Percentiles rank a stretch among this genome's conserved stretches.
Evolutionary conservation across 2,329 filamentous ascomycete species (phyloP).

Genomic region (Cytospora schulzeri): DNA sequence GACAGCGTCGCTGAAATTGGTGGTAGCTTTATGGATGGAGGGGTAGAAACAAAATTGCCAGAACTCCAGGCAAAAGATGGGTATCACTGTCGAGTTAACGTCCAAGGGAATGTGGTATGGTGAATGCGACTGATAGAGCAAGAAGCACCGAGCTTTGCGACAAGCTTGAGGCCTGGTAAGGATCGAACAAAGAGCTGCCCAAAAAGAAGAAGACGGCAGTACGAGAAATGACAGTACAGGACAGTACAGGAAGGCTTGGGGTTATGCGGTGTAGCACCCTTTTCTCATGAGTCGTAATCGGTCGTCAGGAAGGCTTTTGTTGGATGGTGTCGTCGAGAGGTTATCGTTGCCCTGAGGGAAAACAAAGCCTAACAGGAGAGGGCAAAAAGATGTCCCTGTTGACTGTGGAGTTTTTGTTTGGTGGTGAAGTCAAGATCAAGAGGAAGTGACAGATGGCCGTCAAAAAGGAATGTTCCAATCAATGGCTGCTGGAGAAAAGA

Average conservation of each 20-base stretch:
- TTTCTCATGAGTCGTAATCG: conserved; percentile 21
- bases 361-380: not conserved
- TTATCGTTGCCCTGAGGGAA: not conserved
- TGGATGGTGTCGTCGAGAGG: not conserved
- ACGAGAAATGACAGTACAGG: conserved; percentile 7
- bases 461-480: conserved; percentile 8
- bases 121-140: conserved; percentile 23
- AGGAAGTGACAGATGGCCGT: conserved; percentile 1
- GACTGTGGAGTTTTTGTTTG: not conserved
- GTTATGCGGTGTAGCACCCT: conserved; percentile 18
- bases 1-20: not conserved
- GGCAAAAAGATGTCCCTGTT: not conserved
- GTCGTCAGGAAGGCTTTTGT: conserved; percentile 18
- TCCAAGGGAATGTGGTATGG: conserved; percentile 21
- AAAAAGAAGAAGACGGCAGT: conserved; percentile 13
- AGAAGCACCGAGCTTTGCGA: not conserved
- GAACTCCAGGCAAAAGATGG: conserved; percentile 6
- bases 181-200: not conserved
- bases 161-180: conserved; percentile 2
- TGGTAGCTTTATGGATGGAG: not conserved
- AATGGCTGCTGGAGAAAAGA: conserved; percentile 16
- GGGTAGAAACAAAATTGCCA: conserved; percentile 28
- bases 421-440: not conserved
- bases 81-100: conserved; percentile 12
- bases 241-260: conserved; percentile 8